Evolutionary conservation across 352 stramenopile genomes (phyloP), one percentile per base, ranked within the genome.

Genomic region (Globisporangium alternatum): DNA sequence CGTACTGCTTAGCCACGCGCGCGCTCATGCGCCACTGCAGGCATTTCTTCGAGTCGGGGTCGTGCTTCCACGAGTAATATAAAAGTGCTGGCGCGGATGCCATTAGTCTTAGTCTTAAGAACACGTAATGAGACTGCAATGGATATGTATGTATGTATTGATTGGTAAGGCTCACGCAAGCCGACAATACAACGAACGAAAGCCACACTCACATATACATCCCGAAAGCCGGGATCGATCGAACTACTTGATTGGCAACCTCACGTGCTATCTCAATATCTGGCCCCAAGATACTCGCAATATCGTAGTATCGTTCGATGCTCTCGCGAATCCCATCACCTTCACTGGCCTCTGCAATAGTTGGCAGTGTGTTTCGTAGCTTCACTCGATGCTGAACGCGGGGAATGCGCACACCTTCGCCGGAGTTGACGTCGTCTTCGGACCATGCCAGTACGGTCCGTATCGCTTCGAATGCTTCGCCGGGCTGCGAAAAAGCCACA

Each of bases 1-100:
- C 71, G 69, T 97, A 98, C 31, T 85, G 75, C 64, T 94, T 76
- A 22, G 93, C 93, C n/a, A 98, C 88, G 22, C 91, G 83, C 37
- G 89, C 92, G 55, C 82, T 93, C 95, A 98, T 98, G 60, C 82
- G 89, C 95, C 95, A 98, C 35, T 94, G 25, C 25, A 28, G 1
- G 33, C 33, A 39, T 39, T 39, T 39, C 33, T 39, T 12, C 33
- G 33, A 39, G 33, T 5, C 3, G 33, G 33, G 33, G 33, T 10
- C 9, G 33, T 39, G 33, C 33, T 43, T 43, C 8, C 8, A 43
- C 35, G 35, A 43, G 35, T 3, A 3, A 39, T 17, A 13, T 5
- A 13, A 15, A 15, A 37, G 31, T 3, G 31, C 8, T 10, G 8
- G 31, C 31, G 31, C 8, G 8, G 12, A 15, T 15, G 35, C 35